phyloP scores from a whole-genome alignment of 2,329 filamentous ascomycete species.

The Fusarium clavum region DNA sequence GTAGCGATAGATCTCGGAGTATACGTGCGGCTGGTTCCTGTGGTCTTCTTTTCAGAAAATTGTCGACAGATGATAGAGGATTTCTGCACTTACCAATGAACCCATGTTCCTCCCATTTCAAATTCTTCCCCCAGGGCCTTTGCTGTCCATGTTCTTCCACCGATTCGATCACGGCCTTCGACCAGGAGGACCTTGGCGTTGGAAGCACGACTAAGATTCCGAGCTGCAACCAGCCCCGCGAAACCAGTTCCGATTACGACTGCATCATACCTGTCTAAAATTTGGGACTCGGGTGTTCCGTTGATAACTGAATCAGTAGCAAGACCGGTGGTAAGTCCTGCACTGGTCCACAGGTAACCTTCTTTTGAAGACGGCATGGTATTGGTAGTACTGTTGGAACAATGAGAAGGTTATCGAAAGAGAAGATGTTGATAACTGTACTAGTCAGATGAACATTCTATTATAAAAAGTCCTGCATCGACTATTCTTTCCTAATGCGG shows the following conservation, averaged over 20 bases:
- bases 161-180: constrained; percentile 56
- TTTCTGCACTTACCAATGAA: constrained; percentile 39
- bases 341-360: constrained; percentile 28
- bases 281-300: neutral
- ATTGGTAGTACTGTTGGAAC: no score
- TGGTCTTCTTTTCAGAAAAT: no score
- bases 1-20: constrained; percentile 31
- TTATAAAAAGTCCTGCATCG: no score
- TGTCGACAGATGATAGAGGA: no score
- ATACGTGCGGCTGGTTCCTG: constrained; percentile 37
- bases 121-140: constrained; percentile 48
- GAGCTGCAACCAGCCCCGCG: constrained; percentile 17
- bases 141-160: constrained; percentile 56
- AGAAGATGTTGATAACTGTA: no score
- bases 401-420: no score
- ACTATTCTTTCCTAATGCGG: no score
- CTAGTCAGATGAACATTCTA: no score
- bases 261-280: constrained; percentile 27
- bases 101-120: constrained; percentile 58
- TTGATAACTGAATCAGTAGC: constrained; percentile 24
- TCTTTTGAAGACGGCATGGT: constrained; percentile 27
- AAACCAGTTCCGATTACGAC: constrained; percentile 28
- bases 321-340: constrained; percentile 7
- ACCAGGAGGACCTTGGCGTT: constrained; percentile 47
- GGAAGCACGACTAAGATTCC: neutral